Evolutionary conservation across 768 basidiomycete species (phyloP).

Genomic region (Multifurca ochricompacta): DNA sequence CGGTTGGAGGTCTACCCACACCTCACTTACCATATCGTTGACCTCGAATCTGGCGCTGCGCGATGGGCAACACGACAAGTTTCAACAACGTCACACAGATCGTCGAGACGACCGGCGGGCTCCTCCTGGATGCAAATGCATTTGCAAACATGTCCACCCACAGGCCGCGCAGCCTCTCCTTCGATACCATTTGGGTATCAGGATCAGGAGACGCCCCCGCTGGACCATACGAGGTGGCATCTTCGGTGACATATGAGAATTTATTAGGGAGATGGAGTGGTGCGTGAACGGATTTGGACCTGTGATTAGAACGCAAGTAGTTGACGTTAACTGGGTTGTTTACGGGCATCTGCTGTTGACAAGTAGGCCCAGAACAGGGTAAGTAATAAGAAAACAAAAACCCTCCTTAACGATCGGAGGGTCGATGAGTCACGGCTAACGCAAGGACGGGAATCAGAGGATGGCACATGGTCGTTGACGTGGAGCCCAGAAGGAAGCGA

Average conservation of each 20-base stretch:
- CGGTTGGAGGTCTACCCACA: too few species aligned
- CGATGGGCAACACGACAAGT: conserved; percentile 5
- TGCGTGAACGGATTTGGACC: background rate
- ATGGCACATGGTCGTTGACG: conserved; percentile 4
- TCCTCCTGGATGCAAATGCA: conserved; percentile 7
- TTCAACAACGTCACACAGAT: conserved; percentile 3
- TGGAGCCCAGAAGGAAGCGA: conserved; percentile 10
- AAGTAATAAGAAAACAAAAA: background rate
- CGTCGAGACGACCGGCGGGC: conserved; percentile 5
- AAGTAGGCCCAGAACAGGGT: conserved; percentile 12
- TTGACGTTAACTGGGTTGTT: background rate
- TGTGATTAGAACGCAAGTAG: background rate
- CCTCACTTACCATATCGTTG: background rate
- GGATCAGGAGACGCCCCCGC: background rate
- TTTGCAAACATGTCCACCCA: conserved; percentile 2
- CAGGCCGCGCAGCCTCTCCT: background rate
- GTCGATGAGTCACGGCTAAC: background rate
- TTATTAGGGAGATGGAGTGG: conserved; percentile 9
- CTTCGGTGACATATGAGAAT: conserved; percentile 2
- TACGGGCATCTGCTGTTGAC: background rate
- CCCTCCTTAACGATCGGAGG: background rate
- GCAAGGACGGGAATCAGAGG: background rate
- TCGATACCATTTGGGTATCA: conserved; percentile 7
- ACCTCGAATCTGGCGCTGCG: background rate
- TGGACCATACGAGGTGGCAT: conserved; percentile 4